Percentiles rank a stretch among this genome's conserved stretches.
Conservation (phyloP, 495 filamentous ascomycete genomes). For the Friedmanniomyces endolithicus region DNA sequence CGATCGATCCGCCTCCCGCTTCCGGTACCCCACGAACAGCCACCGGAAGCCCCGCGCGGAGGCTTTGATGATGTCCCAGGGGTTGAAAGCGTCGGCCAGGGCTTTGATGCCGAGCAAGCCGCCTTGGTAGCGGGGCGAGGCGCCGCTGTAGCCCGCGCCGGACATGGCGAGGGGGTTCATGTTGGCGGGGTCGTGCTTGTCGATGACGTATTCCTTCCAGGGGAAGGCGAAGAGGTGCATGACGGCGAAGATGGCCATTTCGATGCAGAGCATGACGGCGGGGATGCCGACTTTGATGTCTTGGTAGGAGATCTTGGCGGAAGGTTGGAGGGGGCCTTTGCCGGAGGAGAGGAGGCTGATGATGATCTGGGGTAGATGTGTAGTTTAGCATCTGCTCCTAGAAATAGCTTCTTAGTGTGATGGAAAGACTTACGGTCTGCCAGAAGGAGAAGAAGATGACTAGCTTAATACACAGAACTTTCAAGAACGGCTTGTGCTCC, state of each 20-base stretch:
- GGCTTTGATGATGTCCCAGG: slow-evolving; percentile 73
- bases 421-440: slow-evolving; percentile 49
- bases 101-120: slow-evolving; percentile 52
- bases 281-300: slow-evolving; percentile 78
- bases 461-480: slow-evolving; percentile 78
- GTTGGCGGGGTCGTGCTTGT: slow-evolving; percentile 20
- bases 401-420: too few relatives aligned
- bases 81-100: slow-evolving; percentile 62
- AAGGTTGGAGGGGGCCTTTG: slow-evolving; percentile 47
- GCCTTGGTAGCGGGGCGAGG: slow-evolving; percentile 38
- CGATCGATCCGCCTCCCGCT: slow-evolving; percentile 36
- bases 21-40: slow-evolving; percentile 61
- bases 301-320: slow-evolving; percentile 47
- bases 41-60: slow-evolving; percentile 65
- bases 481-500: slow-evolving; percentile 64
- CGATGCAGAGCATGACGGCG: slow-evolving; percentile 64
- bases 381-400: too few relatives aligned
- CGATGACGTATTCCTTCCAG: slow-evolving; percentile 48
- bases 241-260: slow-evolving; percentile 74
- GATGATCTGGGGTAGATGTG: slow-evolving; percentile 35
- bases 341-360: slow-evolving; percentile 56
- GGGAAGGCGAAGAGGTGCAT: slow-evolving; percentile 78
- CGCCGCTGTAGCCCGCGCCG: slow-evolving; percentile 25
- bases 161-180: slow-evolving; percentile 33
- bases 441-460: slow-evolving; percentile 94